phyloP scores from a whole-genome alignment of 2,329 filamentous ascomycete species.

The Colletotrichum karsti region DNA sequence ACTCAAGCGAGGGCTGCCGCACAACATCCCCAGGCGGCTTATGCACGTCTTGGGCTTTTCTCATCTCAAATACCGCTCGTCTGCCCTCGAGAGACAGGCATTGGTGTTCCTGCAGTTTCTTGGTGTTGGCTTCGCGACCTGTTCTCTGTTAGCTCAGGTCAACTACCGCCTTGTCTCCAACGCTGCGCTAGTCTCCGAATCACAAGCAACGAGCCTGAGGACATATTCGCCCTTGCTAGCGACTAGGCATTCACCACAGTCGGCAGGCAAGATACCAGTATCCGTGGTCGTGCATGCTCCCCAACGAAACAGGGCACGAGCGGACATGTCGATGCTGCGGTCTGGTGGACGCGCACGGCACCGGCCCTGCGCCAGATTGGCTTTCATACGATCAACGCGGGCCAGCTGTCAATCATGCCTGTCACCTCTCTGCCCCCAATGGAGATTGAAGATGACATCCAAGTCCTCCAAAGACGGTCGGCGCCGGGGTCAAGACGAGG shows the following conservation, averaged over 20 bases:
- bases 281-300: not conserved
- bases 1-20: not conserved
- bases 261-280: not conserved
- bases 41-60: not conserved
- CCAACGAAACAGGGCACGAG: conserved; percentile 8
- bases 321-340: not conserved
- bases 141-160: not conserved
- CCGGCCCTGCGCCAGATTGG: not conserved
- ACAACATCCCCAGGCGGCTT: not conserved
- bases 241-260: too few species aligned
- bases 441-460: not conserved
- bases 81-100: not conserved
- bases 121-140: not conserved
- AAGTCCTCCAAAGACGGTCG: not conserved
- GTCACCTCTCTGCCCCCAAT: not conserved
- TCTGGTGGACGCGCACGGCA: not conserved
- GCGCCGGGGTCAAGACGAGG: not conserved
- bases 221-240: too few species aligned
- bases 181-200: too few species aligned
- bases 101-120: not conserved
- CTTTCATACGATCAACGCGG: not conserved
- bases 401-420: not conserved
- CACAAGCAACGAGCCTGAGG: not conserved
- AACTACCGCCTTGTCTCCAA: not conserved
- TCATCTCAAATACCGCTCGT: conserved; percentile 2